Base-by-base conservation (phyloP, 208 protist genomes). In the Wallacemonas sp. region DNA sequence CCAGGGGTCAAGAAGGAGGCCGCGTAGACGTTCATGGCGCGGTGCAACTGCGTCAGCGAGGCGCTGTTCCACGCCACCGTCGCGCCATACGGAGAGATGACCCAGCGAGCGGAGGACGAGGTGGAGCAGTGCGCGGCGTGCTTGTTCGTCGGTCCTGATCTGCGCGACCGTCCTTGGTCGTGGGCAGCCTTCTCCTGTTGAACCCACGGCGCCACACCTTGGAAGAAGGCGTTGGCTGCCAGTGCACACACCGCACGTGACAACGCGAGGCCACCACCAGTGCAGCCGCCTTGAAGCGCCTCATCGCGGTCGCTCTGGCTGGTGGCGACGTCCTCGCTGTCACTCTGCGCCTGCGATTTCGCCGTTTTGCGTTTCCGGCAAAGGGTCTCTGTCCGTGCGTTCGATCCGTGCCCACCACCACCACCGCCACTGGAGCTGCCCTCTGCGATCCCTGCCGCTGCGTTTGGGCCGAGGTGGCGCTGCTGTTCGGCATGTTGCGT, bases 21-120 rank as follows among this genome's bases (percentile, higher is more conserved):
- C 8, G 69, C 71, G 46, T 53, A 67, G 28, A n/a, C 62, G 47
- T 80, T 82, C 59, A 86, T 67, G n/a, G 53, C 64, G 38, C 39
- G 30, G 73, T 86, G 79, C 45, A 86, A 66, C 59, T 64, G 55
- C 59, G 51, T 39, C 28, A 58, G 30, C 2, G 51, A 42, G n/a
- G 24, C 51, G 31, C 30, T 58, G 51, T 39, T 34, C 51, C 51
- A 58, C 12, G 51, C 51, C 28, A 58, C 30, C 28, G 8, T 34
- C 4, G 30, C 4, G 4, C 30, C 51, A 31, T 58, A 24, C 30
- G 51, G 51, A 4, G 51, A 33, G 51, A 58, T n/a, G 30, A 34
- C 28, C 51, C 51, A 58, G 51, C 24, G 51, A 21, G 51, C 6
- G 5, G 9, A 3, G 9, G 24, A 26, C 46, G 31, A 8, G 24